Percentiles rank a stretch among this genome's conserved stretches.
Conservation (phyloP, 148 eudicot genomes). For the Heliamphora exappendiculata region DNA sequence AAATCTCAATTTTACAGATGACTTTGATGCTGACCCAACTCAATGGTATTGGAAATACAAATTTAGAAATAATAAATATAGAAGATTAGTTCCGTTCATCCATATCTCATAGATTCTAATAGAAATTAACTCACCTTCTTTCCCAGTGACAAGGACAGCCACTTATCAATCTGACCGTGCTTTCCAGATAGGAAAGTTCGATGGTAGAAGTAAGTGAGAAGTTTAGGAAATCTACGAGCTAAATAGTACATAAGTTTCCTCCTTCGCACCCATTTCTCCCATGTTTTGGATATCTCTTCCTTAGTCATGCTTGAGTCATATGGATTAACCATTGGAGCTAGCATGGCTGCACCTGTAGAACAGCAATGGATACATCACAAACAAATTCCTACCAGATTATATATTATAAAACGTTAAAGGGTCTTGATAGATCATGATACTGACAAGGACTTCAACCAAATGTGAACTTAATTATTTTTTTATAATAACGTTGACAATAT, state of each 20-base stretch:
- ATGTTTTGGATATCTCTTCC: constrained; percentile 67
- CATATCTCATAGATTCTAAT: not conserved
- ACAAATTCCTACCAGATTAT: not conserved
- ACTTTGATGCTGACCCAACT: not conserved
- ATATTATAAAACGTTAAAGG: not conserved
- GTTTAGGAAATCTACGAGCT: constrained; percentile 62
- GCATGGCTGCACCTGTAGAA: constrained; percentile 65
- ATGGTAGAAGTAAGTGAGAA: constrained; percentile 52
- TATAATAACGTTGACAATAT: not conserved
- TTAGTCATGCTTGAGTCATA: constrained; percentile 78
- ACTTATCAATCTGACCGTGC: constrained; percentile 69
- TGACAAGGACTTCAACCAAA: not conserved
- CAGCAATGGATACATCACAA: constrained; percentile 4
- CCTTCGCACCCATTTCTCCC: constrained; percentile 73
- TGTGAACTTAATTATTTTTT: not conserved
- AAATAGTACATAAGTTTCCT: constrained; percentile 65
- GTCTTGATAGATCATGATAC: constrained; percentile 1
- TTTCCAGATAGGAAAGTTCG: constrained; percentile 74
- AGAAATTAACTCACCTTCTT: constrained; percentile 40
- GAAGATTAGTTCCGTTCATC: too few relatives aligned
- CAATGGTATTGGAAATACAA: not conserved
- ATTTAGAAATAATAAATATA: not conserved
- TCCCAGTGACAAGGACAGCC: constrained; percentile 58
- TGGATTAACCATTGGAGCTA: constrained; percentile 86
- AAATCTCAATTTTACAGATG: not conserved